Evolutionary conservation across 768 basidiomycete genomes (phyloP), one percentile per base, ranked within the genome.

Genomic region (Mycena leptocephala): DNA sequence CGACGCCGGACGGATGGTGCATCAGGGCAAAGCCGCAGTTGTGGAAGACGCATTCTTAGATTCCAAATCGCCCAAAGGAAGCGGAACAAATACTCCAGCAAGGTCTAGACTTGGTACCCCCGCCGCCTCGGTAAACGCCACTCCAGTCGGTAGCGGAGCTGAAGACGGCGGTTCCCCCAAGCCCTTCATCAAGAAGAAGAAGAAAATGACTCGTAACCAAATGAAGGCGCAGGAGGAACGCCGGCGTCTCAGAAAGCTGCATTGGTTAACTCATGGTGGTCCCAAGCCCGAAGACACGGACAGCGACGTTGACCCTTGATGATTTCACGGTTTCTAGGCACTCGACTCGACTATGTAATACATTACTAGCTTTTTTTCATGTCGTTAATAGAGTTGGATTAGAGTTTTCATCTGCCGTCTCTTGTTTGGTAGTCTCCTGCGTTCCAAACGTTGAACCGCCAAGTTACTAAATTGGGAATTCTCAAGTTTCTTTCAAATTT

Each of bases 201-300:
- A 98, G 90, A 98, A 97, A 87, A 46, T 89, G 83, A 96, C 95
- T n/a, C 91, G 95, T 61, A 97, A 97, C 85, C 95, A 98, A 84
- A 30, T 94, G 77, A 99, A 99, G 85, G 96, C 91, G 7, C 93
- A 92, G 84, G 97, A 97, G 84, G 97, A 97, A 84, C 89, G 97
- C 75, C 89, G 95, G 82, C 89, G 93, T 81, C 82, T 93, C 81
- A 90, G 96, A 80, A 96, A 96, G 87, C 82, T 97, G 74, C 87
- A 91, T 70, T 98, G 97, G 97, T 87, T 98, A 74, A 92, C 89
- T 33, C 91, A 91, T 81, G 97, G 97, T 67, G 97, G 97, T 5
- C 90, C 92, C 56, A 94, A 93, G 80, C 95, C 95, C 73, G 95
- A 96, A 82, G 95, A 96, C 77, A 96, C 93, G 13, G 95, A 96